phyloP scores from a whole-genome alignment of 2,329 filamentous ascomycete species.

The Fusarium luffae region DNA sequence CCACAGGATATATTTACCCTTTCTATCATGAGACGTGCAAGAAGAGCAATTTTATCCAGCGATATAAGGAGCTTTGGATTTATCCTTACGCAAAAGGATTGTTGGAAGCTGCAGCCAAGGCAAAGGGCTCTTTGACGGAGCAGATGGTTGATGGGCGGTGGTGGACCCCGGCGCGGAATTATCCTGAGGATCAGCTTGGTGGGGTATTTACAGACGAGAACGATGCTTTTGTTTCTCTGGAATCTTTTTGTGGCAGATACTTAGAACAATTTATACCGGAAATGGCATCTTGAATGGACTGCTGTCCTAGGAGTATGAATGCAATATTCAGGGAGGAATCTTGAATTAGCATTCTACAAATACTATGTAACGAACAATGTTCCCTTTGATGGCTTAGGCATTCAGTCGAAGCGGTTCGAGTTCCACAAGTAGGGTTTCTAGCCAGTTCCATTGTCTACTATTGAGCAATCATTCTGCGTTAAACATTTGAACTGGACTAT shows the following conservation, averaged over 20 bases:
- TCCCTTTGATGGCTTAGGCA: no score
- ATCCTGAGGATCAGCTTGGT: neutral
- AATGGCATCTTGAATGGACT: no score
- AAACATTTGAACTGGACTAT: no score
- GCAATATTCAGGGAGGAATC: no score
- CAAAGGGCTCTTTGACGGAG: slow-evolving; percentile 3
- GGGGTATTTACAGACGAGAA: neutral
- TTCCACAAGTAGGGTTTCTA: no score
- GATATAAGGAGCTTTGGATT: slow-evolving; percentile 33
- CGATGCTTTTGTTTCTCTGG: neutral
- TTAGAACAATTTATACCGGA: neutral
- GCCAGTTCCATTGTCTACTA: no score
- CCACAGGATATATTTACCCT: slow-evolving; percentile 40
- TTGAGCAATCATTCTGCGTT: no score
- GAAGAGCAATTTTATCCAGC: slow-evolving; percentile 26
- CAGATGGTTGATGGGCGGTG: slow-evolving; percentile 19
- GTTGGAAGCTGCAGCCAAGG: slow-evolving; percentile 14
- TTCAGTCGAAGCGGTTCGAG: no score
- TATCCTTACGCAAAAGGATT: slow-evolving; percentile 24
- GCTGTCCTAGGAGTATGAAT: no score
- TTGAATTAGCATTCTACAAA: no score
- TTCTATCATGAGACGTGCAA: slow-evolving; percentile 32
- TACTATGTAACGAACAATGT: no score
- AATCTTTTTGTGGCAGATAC: neutral
- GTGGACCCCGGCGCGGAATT: slow-evolving; percentile 19